Percentiles rank a stretch among this genome's conserved stretches.
These are phyloP conservation scores for Cymbomonas tetramitiformis DNA, from an alignment of 139 green algal species.

Conservation along the genomic window DNA sequence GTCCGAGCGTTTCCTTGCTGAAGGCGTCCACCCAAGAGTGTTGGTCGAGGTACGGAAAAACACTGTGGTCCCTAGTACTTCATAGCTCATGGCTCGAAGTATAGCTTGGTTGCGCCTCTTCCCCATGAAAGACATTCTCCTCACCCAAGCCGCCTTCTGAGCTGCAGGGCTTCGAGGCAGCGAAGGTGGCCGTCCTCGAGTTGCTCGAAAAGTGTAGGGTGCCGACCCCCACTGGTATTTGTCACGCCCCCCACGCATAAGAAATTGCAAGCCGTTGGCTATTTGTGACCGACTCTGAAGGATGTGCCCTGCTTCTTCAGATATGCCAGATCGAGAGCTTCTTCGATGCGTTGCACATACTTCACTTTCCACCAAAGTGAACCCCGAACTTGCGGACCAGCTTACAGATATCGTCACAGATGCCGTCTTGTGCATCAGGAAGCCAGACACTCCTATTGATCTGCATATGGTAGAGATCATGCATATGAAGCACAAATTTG, in stretches of 20 bases:
- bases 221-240: too few species aligned
- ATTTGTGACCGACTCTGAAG: too few species aligned
- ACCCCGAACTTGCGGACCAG: conserved; percentile 32
- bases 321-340: conserved; percentile 48
- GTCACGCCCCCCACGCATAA: too few species aligned
- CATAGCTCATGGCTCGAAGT: neutral
- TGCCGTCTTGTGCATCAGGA: conserved; percentile 25
- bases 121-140: too few species aligned
- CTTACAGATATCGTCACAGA: conserved; percentile 34
- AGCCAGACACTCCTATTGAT: conserved; percentile 57
- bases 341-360: conserved; percentile 81
- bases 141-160: too few species aligned
- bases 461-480: conserved; percentile 98
- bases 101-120: neutral
- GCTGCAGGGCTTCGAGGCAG: conserved; percentile 83
- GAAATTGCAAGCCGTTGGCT: too few species aligned
- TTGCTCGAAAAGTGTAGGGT: conserved; percentile 85
- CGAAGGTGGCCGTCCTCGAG: conserved; percentile 63
- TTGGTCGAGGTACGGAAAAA: too few species aligned
- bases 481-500: conserved; percentile 94
- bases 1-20: conserved; percentile 76
- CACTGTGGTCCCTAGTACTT: conserved; percentile 26
- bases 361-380: conserved; percentile 75
- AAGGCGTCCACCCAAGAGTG: conserved; percentile 88
- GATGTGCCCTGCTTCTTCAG: conserved; percentile 1